Evolutionary conservation across 225 moss, liverwort and hornwort species (phyloP), one percentile per base, ranked within the genome.

Genomic region (Lunularia cruciata): DNA sequence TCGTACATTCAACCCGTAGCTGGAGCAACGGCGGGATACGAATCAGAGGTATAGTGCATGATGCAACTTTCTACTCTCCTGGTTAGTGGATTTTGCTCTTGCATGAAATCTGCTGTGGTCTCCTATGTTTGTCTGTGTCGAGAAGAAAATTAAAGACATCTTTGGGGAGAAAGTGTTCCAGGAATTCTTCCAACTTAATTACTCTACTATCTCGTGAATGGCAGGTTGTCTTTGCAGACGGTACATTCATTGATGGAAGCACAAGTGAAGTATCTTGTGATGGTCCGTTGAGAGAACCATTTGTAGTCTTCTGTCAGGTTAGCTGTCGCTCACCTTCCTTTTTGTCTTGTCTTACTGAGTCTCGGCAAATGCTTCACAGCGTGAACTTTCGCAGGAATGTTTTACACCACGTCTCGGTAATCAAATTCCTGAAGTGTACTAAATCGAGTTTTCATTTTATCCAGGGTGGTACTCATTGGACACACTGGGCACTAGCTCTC

Each of bases 211-310:
- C n/a, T 10, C 3, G 43, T 43, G 16, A 43, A 19, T 63, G 47
- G 31, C 88, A 95, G 94, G 88, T 95, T 65, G 89, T 95, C 49
- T 95, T 95, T 81, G 91, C 94, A 19, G 94, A 95, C 71, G 94
- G 94, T 47, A 95, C 94, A 19, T 95, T 95, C 38, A 77, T 95
- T 22, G 91, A 95, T 70, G 94, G 94, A 70, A 95, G 94, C 68
- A 95, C 94, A 14, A 95, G 91, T 69, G 94, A 95, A 56, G 73
- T 95, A 60, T 95, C 94, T 33, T 95, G 91, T 63, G 94, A 95
- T 72, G 94, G 94, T 19, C 94, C 94, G 0, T 69, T 95, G 69
- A 86, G 91, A 69, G 91, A 95, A 76, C 94, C 91, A 36, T 95
- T 80, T 75, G 67, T 92, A 9, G 94, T 95, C 34, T 95, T 95